phyloP scores from a whole-genome alignment of 2,329 filamentous ascomycete species.

The Camptophora hylomeconis region DNA sequence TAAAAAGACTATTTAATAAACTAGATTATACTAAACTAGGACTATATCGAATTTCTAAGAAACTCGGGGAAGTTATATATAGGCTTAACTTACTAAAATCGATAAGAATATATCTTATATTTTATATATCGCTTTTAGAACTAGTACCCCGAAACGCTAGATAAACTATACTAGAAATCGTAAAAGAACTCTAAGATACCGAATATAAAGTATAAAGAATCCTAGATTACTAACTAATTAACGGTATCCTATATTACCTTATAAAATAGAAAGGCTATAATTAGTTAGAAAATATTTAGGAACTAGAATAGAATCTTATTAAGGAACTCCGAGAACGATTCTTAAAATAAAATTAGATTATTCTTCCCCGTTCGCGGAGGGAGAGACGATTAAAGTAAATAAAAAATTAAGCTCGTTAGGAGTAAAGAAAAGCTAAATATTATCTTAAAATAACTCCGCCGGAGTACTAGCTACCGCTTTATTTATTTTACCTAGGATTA shows the following conservation, averaged over 20 bases:
- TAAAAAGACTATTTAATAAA: conserved; percentile 7
- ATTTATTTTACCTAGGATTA: neutral
- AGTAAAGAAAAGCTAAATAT: neutral
- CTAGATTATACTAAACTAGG: conserved; percentile 7
- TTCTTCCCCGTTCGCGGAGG: too few species aligned
- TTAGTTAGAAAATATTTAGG: conserved; percentile 4
- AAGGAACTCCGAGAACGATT: neutral
- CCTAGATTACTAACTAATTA: conserved; percentile 1
- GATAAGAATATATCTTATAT: conserved; percentile 7
- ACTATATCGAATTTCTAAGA: conserved; percentile 7
- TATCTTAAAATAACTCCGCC: conserved; percentile 1
- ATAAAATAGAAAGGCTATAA: conserved; percentile 8
- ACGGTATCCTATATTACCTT: conserved; percentile 5
- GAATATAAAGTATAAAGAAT: conserved; percentile 1
- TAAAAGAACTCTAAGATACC: conserved; percentile 1
- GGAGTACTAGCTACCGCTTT: neutral
- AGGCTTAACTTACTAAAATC: conserved; percentile 5
- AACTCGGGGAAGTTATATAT: conserved; percentile 6
- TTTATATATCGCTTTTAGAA: conserved; percentile 7
- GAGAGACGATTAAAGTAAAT: neutral
- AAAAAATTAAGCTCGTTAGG: neutral
- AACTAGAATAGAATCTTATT: conserved; percentile 4
- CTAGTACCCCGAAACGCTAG: conserved; percentile 1
- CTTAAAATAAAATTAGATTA: neutral
- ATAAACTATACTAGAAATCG: conserved; percentile 1